A percentile compares a stretch with the other conserved stretches of the same genome.
Conservation (phyloP, 148 eudicot species). For the Limonium bicolor region DNA sequence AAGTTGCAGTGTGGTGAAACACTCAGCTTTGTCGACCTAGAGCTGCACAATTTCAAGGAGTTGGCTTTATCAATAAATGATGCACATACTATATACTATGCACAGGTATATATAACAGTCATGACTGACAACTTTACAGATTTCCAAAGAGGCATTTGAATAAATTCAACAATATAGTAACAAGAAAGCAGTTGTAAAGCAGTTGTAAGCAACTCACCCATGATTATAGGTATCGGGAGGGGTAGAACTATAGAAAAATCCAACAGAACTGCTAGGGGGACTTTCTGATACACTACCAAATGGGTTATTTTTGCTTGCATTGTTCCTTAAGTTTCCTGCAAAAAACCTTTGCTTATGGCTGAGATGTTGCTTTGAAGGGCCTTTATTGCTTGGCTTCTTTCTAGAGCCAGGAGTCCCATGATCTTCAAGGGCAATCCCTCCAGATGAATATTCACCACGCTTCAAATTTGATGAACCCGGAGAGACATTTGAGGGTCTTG, state of each 20-base stretch:
- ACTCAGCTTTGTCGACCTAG: slow-evolving; percentile 68
- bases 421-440: slow-evolving; percentile 28
- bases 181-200: slow-evolving; percentile 1
- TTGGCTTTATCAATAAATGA: too few species aligned
- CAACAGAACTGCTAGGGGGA: slow-evolving; percentile 87
- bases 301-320: slow-evolving; percentile 41
- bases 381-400: slow-evolving; percentile 59
- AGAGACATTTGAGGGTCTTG: slow-evolving; percentile 19
- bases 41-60: slow-evolving; percentile 27
- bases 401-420: slow-evolving; percentile 20
- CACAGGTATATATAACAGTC: too few species aligned
- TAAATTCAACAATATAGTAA: background rate
- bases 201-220: slow-evolving; percentile 30
- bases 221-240: slow-evolving; percentile 90
- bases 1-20: slow-evolving; percentile 69
- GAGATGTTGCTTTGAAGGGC: slow-evolving; percentile 41
- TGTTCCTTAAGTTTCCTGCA: slow-evolving; percentile 39
- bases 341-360: slow-evolving; percentile 55
- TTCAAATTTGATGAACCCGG: slow-evolving; percentile 11
- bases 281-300: slow-evolving; percentile 58
- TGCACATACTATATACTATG: too few species aligned
- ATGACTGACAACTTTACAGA: too few species aligned
- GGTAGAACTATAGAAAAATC: slow-evolving; percentile 85
- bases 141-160: background rate
- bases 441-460: slow-evolving; percentile 24